Conservation (phyloP, 2,329 filamentous ascomycete species). For the Trichoderma brevicompactum region DNA sequence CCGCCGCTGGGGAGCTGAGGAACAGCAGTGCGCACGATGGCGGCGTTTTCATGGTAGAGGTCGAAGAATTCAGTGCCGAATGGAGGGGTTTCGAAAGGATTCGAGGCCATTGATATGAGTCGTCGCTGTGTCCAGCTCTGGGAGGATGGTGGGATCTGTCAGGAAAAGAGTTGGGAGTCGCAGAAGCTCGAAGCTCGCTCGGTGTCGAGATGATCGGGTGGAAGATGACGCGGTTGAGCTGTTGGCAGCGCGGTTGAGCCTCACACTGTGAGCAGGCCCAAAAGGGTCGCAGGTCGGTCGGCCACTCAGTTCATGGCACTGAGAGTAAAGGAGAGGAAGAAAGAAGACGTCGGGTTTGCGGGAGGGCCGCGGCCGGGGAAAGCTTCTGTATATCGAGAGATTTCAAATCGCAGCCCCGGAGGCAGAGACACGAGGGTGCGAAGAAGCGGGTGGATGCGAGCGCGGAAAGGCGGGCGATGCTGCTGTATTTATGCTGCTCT, state of each 20-base stretch:
- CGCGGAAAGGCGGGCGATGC: constrained; percentile 9
- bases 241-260: constrained; percentile 31
- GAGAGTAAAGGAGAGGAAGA: constrained; percentile 26
- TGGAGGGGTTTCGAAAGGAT: constrained; percentile 52
- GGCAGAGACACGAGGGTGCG: neutral
- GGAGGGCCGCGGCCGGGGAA: neutral
- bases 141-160: too few relatives aligned
- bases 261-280: constrained; percentile 43
- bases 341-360: neutral
- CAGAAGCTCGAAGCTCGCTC: constrained; percentile 22
- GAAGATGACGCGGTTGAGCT: constrained; percentile 11
- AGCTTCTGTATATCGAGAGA: neutral
- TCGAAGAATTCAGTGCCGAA: constrained; percentile 56
- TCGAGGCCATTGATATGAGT: constrained; percentile 54
- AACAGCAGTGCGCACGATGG: constrained; percentile 34
- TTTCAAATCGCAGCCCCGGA: neutral
- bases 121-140: constrained; percentile 34
- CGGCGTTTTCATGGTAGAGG: constrained; percentile 56
- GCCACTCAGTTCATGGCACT: constrained; percentile 44
- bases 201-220: constrained; percentile 7
- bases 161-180: neutral
- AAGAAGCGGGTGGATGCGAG: neutral
- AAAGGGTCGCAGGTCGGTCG: constrained; percentile 42
- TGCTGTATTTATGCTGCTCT: constrained; percentile 9
- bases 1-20: constrained; percentile 54